These are phyloP conservation scores for Cymbidium sinense DNA, from an alignment of 106 monocot genomes.

Conservation along the genomic window DNA sequence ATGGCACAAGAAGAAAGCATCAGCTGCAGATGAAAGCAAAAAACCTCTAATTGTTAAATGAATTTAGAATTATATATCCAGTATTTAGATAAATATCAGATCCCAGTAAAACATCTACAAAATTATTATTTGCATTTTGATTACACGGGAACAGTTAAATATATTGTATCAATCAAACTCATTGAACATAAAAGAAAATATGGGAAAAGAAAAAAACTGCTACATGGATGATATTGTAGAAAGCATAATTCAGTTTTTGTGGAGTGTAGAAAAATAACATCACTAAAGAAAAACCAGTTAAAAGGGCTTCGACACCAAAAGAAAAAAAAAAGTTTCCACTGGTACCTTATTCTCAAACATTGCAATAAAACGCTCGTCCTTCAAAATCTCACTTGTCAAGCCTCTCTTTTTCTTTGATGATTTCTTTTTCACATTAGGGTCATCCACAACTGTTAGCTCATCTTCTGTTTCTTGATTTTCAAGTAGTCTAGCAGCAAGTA, in stretches of 20 bases:
- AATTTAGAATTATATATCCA: neutral
- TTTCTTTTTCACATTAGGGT: constrained; percentile 38
- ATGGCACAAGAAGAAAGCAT: neutral
- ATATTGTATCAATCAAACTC: neutral
- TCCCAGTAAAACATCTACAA: neutral
- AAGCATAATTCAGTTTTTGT: neutral
- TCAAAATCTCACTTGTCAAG: constrained; percentile 44
- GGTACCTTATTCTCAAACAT: constrained; percentile 85
- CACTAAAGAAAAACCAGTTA: neutral
- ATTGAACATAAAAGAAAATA: neutral
- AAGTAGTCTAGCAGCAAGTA: constrained; percentile 53
- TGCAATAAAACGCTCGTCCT: constrained; percentile 64
- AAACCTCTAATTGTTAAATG: neutral
- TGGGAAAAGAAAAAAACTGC: neutral
- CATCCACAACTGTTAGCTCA: constrained; percentile 27
- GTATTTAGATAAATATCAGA: neutral
- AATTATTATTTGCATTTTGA: neutral
- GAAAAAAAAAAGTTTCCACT: neutral
- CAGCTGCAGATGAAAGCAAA: neutral
- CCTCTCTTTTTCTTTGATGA: constrained; percentile 57
- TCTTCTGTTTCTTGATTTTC: constrained; percentile 53
- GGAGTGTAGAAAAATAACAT: neutral
- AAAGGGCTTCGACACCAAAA: neutral
- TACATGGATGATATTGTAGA: neutral
- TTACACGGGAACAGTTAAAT: neutral